A percentile compares a stretch with the other conserved stretches of the same genome.
Conservation (phyloP, 805 yeast species). For the Cyberlindnera meyerae region DNA sequence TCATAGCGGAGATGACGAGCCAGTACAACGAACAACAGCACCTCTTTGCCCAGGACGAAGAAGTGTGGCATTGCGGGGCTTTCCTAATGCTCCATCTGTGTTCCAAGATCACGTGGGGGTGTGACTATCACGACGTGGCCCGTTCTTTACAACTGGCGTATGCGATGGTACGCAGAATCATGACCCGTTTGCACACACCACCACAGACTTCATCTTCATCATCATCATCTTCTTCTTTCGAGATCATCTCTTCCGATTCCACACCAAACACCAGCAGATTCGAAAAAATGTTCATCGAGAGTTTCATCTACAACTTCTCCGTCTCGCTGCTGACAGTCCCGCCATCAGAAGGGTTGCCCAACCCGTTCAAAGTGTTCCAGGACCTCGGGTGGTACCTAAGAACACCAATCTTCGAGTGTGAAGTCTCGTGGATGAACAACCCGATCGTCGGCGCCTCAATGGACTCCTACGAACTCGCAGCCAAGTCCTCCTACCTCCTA, state of each 20-base stretch:
- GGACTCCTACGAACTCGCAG: slow-evolving; percentile 31
- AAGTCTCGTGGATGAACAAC: slow-evolving; percentile 39
- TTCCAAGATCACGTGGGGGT: too few relatives aligned
- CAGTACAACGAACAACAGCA: slow-evolving; percentile 1
- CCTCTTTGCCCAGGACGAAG: not conserved
- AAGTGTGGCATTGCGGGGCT: too few relatives aligned
- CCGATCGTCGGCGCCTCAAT: slow-evolving; percentile 32
- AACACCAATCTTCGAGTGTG: slow-evolving; percentile 33
- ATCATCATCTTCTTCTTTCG: too few relatives aligned
- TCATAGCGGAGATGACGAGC: slow-evolving; percentile 19
- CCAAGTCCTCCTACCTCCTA: slow-evolving; percentile 32
- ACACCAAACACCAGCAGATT: too few relatives aligned
- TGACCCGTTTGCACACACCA: too few relatives aligned
- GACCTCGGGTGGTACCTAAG: slow-evolving; percentile 30
- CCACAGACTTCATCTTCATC: too few relatives aligned
- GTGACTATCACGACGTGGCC: too few relatives aligned
- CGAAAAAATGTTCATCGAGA: slow-evolving; percentile 40
- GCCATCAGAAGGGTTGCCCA: slow-evolving; percentile 31
- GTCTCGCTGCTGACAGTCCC: slow-evolving; percentile 34
- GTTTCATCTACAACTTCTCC: slow-evolving; percentile 40
- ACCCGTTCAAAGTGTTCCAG: slow-evolving; percentile 37
- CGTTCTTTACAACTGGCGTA: too few relatives aligned
- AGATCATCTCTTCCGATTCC: too few relatives aligned
- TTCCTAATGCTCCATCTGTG: too few relatives aligned
- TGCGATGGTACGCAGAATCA: too few relatives aligned